Percentiles rank a stretch among this genome's conserved stretches.
These are phyloP conservation scores for Stenocarpella maydis DNA, from an alignment of 2,329 filamentous ascomycete genomes.

Conservation along the genomic window DNA sequence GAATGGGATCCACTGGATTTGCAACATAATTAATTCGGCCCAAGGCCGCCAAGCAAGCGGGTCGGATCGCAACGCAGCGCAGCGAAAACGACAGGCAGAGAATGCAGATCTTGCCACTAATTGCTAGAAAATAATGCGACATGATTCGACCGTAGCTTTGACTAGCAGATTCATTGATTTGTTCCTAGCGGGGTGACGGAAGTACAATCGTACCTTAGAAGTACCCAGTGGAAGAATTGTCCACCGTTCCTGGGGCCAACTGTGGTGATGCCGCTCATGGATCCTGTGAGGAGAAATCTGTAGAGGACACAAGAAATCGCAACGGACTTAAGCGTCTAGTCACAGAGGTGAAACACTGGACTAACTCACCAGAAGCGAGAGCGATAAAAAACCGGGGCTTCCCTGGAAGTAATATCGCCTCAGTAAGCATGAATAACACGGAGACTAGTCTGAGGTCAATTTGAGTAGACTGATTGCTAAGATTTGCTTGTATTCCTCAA, in stretches of 20 bases:
- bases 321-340: constrained; percentile 71
- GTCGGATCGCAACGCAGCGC: constrained; percentile 65
- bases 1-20: constrained; percentile 64
- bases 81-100: constrained; percentile 67
- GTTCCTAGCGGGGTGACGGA: constrained; percentile 48
- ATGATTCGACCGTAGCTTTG: not conserved
- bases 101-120: constrained; percentile 60
- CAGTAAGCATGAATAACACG: too few relatives aligned
- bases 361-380: constrained; percentile 53
- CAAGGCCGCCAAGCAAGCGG: constrained; percentile 60
- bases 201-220: constrained; percentile 59
- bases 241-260: constrained; percentile 53
- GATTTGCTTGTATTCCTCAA: constrained; percentile 60
- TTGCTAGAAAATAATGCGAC: constrained; percentile 27
- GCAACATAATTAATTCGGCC: constrained; percentile 59
- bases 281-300: constrained; percentile 42
- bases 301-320: constrained; percentile 65
- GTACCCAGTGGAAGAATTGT: constrained; percentile 58
- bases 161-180: constrained; percentile 43
- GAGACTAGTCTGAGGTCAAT: not conserved
- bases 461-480: constrained; percentile 45
- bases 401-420: not conserved
- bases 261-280: constrained; percentile 47
- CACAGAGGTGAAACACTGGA: constrained; percentile 47
- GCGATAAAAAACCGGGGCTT: constrained; percentile 66